A percentile compares a stretch with the other conserved stretches of the same genome.
These are phyloP conservation scores for Leccinum olivaceopallidum DNA, from an alignment of 768 basidiomycete genomes.

Conservation along the genomic window DNA sequence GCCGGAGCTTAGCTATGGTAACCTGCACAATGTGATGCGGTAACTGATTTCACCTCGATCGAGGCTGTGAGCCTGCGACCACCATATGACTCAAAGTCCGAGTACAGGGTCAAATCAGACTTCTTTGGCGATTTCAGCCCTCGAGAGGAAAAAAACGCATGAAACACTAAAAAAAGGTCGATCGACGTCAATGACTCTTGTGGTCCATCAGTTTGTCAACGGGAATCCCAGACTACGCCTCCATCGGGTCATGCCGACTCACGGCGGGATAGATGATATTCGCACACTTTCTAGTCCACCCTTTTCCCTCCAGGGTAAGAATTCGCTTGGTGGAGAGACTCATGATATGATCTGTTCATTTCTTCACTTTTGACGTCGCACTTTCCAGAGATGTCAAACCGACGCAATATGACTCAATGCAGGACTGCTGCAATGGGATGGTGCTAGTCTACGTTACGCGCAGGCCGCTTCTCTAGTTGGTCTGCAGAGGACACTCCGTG, in stretches of 20 bases:
- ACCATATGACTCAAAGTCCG: neutral
- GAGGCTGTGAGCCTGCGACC: constrained; percentile 7
- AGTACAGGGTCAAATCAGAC: constrained; percentile 8
- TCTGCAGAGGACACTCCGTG: constrained; percentile 19
- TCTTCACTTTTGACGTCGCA: constrained; percentile 1
- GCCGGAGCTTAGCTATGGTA: constrained; percentile 2
- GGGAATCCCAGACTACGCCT: constrained; percentile 8
- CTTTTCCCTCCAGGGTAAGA: neutral
- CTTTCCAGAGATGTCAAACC: neutral
- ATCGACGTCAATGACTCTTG: constrained; percentile 6
- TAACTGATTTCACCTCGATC: constrained; percentile 8
- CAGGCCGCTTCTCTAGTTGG: constrained; percentile 5
- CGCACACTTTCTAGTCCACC: neutral
- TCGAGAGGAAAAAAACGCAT: constrained; percentile 1
- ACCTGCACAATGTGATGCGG: constrained; percentile 1
- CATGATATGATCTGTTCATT: neutral
- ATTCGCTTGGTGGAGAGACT: neutral
- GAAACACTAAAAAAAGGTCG: constrained; percentile 1
- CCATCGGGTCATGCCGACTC: constrained; percentile 14
- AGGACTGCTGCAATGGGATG: constrained; percentile 2
- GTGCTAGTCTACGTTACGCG: constrained; percentile 4
- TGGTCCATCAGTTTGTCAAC: constrained; percentile 8
- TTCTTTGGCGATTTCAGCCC: constrained; percentile 9
- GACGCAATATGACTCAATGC: neutral
- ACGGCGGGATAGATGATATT: constrained; percentile 9